These are phyloP conservation scores for Chenopodium suecicum DNA, from an alignment of 148 eudicot species.

Conservation along the genomic window DNA sequence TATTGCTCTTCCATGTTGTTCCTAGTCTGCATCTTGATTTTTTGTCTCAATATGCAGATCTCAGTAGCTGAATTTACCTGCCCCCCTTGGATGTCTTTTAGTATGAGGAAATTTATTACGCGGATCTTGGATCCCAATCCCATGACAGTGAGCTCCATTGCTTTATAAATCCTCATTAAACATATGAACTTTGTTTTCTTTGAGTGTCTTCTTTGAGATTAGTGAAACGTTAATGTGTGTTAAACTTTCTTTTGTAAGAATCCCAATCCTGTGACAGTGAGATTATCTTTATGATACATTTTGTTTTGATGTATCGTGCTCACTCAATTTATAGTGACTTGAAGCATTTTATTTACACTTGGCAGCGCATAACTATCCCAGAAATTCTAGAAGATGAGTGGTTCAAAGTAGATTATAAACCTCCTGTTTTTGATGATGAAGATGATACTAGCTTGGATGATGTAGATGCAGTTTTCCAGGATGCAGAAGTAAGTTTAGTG, in stretches of 20 bases:
- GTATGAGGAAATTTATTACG: slow-evolving; percentile 72
- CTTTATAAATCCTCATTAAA: background rate
- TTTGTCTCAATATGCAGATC: slow-evolving; percentile 51
- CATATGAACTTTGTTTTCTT: background rate
- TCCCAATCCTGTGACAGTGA: too few relatives aligned
- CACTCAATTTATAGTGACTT: background rate
- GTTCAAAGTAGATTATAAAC: slow-evolving; percentile 79
- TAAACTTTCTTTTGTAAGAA: too few relatives aligned
- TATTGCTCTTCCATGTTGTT: slow-evolving; percentile 21
- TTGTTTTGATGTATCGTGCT: background rate
- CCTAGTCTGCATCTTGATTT: slow-evolving; percentile 16
- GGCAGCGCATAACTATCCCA: slow-evolving; percentile 79
- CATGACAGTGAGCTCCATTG: slow-evolving; percentile 50
- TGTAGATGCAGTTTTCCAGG: slow-evolving; percentile 89
- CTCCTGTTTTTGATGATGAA: slow-evolving; percentile 68
- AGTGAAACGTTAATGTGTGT: background rate
- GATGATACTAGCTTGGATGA: slow-evolving; percentile 86
- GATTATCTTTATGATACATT: background rate
- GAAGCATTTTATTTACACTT: slow-evolving; percentile 1
- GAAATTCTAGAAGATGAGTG: slow-evolving; percentile 80
- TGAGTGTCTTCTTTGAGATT: background rate
- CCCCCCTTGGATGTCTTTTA: slow-evolving; percentile 92
- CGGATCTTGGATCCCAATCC: slow-evolving; percentile 90
- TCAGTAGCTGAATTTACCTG: slow-evolving; percentile 86
- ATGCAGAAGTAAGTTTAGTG: slow-evolving; percentile 64